A percentile compares a stretch with the other conserved stretches of the same genome.
These are phyloP conservation scores for Suhomyces guaymorum DNA, from an alignment of 1,139 yeast genomes.

Conservation along the genomic window DNA sequence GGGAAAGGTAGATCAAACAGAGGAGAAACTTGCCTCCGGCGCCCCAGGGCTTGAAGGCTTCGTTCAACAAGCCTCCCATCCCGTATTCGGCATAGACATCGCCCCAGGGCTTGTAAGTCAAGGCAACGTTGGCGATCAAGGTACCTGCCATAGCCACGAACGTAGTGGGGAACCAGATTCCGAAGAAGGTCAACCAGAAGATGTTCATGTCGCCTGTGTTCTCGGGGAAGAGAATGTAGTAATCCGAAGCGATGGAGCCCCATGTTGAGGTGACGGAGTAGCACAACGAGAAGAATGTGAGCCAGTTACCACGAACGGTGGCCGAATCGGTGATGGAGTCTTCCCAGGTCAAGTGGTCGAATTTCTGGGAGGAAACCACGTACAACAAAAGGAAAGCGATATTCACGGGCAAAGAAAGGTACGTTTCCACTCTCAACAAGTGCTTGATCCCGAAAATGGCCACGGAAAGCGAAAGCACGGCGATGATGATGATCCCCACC, in stretches of 20 bases:
- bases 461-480: constrained; percentile 61
- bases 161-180: constrained; percentile 70
- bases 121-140: constrained; percentile 70
- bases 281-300: constrained; percentile 71
- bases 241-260: constrained; percentile 88
- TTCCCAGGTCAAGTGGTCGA: constrained; percentile 38
- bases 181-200: constrained; percentile 64
- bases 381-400: constrained; percentile 70
- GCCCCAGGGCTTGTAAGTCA: constrained; percentile 59
- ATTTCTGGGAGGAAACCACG: constrained; percentile 62
- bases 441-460: constrained; percentile 78
- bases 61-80: constrained; percentile 74
- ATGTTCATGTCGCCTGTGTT: constrained; percentile 58
- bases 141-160: constrained; percentile 77
- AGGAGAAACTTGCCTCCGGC: constrained; percentile 77
- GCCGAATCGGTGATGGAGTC: constrained; percentile 42
- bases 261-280: constrained; percentile 86
- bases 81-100: constrained; percentile 60
- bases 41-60: constrained; percentile 74
- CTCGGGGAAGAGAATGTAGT: constrained; percentile 81
- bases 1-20: constrained; percentile 66
- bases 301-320: constrained; percentile 60
- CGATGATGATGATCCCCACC: constrained; percentile 72
- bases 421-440: constrained; percentile 65
- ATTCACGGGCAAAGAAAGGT: constrained; percentile 68